These are phyloP conservation scores for Dendrobium catenatum DNA, from an alignment of 106 monocot genomes.

Conservation along the genomic window DNA sequence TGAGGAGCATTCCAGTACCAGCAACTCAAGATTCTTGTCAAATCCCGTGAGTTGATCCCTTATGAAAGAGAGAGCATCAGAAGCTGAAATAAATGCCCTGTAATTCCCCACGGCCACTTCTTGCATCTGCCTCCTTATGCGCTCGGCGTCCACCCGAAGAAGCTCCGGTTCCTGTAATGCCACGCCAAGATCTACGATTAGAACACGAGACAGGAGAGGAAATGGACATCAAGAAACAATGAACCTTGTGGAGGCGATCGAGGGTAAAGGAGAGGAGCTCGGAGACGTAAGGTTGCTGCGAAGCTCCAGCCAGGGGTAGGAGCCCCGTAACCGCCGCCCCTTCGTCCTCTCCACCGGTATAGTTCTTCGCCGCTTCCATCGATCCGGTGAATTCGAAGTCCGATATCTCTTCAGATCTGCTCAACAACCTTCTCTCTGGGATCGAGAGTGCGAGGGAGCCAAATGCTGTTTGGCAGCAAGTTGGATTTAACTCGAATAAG, in stretches of 20 bases:
- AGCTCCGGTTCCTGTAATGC: constrained; percentile 84
- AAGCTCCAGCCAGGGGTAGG: constrained; percentile 59
- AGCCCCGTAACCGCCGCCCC: constrained; percentile 19
- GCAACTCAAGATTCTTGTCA: constrained; percentile 69
- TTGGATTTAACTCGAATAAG: too few relatives aligned
- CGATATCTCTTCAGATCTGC: background rate
- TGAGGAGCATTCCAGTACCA: constrained; percentile 30
- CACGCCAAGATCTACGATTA: constrained; percentile 7
- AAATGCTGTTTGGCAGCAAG: too few relatives aligned
- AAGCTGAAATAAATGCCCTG: constrained; percentile 76
- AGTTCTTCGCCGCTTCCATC: constrained; percentile 19
- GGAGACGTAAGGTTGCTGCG: constrained; percentile 83
- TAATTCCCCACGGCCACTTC: constrained; percentile 97
- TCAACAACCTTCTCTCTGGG: too few relatives aligned
- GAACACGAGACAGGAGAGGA: background rate
- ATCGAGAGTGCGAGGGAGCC: too few relatives aligned
- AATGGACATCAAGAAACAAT: background rate
- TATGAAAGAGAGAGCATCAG: constrained; percentile 70
- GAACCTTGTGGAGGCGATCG: constrained; percentile 94
- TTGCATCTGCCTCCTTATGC: constrained; percentile 94
- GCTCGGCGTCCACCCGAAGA: constrained; percentile 87
- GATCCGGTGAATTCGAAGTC: constrained; percentile 7
- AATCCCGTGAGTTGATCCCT: constrained; percentile 56
- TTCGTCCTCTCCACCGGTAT: constrained; percentile 20
- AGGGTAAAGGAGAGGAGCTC: constrained; percentile 99